phyloP scores from a whole-genome alignment of 2,329 filamentous ascomycete species.

The Pochonia chlamydosporia region DNA sequence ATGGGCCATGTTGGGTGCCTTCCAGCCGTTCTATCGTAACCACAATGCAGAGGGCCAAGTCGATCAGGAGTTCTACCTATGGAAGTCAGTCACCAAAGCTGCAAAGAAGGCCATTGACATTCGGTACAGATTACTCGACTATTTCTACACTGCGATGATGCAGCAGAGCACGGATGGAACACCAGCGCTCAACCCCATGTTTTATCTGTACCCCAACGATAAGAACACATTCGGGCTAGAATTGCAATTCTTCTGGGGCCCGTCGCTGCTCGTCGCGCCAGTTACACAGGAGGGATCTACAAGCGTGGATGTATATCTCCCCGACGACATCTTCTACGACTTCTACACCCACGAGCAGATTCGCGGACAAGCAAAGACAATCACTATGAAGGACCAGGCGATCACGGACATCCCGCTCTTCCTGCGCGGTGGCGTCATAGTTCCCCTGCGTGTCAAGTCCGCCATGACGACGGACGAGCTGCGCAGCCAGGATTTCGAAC shows the following conservation, averaged over 20 bases:
- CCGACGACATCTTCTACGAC: slow-evolving; percentile 40
- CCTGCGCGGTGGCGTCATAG: slow-evolving; percentile 55
- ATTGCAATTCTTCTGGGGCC: slow-evolving; percentile 41
- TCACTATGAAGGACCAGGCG: slow-evolving; percentile 26
- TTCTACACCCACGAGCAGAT: slow-evolving; percentile 39
- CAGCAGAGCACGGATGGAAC: slow-evolving; percentile 51
- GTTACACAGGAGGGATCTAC: slow-evolving; percentile 35
- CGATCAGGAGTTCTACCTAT: slow-evolving; percentile 62
- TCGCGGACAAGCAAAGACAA: slow-evolving; percentile 27
- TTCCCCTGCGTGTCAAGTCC: slow-evolving; percentile 48
- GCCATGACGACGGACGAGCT: slow-evolving; percentile 59
- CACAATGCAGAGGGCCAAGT: slow-evolving; percentile 44
- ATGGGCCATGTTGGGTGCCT: slow-evolving; percentile 61
- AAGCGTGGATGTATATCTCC: slow-evolving; percentile 37
- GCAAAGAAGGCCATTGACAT: slow-evolving; percentile 62
- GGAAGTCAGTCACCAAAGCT: slow-evolving; percentile 53
- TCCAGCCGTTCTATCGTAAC: slow-evolving; percentile 64
- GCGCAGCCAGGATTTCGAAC: slow-evolving; percentile 58
- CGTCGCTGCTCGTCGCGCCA: slow-evolving; percentile 37
- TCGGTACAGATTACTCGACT: slow-evolving; percentile 67
- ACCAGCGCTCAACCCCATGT: slow-evolving; percentile 62
- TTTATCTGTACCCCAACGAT: slow-evolving; percentile 59
- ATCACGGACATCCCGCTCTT: slow-evolving; percentile 53
- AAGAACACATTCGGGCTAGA: slow-evolving; percentile 34
- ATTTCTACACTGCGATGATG: slow-evolving; percentile 67